Base-by-base conservation (phyloP, 2,329 filamentous ascomycete genomes). In the Trichoderma sp. region DNA sequence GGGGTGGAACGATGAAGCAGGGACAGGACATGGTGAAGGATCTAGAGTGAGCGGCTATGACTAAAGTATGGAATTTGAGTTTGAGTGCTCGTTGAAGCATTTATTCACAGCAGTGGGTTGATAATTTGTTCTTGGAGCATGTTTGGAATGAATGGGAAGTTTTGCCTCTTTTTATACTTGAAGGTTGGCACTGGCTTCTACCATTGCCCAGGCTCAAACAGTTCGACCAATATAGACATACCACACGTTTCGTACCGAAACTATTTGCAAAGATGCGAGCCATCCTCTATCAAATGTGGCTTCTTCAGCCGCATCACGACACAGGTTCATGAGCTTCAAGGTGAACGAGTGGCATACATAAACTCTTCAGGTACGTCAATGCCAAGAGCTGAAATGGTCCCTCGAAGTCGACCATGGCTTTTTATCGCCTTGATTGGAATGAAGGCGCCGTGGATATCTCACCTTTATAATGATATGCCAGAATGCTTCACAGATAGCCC, bases 1-100 rank as follows among this genome's bases (percentile, higher is more conserved):
- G 83, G 21, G 85, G 84, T 26, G 84, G 84, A 4, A 86, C 81
- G 71, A 85, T 81, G 72, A 78, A 82, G 76, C 83, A 85, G 68
- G 75, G 77, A 43, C 69, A 71, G 34, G 75, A 24, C 76, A 77
- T 77, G 60, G 18, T 69, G 62, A 58, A 65, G 28, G n/a, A 32
- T 14, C n/a, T 24, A n/a, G 21, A 24, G n/a, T 14, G 4, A 18
- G 9, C 2, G 9, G n/a, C 14, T 34, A 51, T 12, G 9, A 5
- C n/a, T 51, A n/a, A 21, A 4, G n/a, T 47, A 11, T 21, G 21
- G 1, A n/a, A 4, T 9, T 12, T 51, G 9, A 51, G 43, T 8
- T 21, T 51, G 9, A 51, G 2, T 21, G n/a, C n/a, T 51, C n/a
- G 12, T 51, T 12, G 43, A 6, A 51, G 5, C 43, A 51, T 21